phyloP scores from a whole-genome alignment of 176 grass and related monocot species.

The Triticum urartu region DNA sequence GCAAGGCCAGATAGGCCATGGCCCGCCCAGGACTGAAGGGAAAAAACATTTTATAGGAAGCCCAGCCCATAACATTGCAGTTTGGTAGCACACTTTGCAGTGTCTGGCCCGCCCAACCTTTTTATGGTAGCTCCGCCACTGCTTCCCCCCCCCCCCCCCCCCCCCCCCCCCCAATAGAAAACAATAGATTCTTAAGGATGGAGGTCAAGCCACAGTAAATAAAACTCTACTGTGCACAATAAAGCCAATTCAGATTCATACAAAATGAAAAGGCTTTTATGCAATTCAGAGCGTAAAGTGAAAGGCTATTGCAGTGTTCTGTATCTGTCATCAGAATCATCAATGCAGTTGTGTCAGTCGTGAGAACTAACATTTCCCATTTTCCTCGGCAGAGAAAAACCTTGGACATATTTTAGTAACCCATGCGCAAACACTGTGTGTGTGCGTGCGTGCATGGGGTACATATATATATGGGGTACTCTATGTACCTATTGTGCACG shows the following conservation, averaged over 20 bases:
- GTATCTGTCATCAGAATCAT: background rate
- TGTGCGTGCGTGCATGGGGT: too few species aligned
- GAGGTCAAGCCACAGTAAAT: background rate
- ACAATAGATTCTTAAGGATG: background rate
- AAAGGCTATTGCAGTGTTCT: background rate
- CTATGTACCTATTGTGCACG: too few species aligned
- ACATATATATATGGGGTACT: too few species aligned
- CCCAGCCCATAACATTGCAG: too few species aligned
- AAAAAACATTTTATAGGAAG: too few species aligned
- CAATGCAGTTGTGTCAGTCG: background rate
- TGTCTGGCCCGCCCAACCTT: too few species aligned
- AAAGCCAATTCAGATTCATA: constrained; percentile 1
- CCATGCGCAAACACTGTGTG: background rate
- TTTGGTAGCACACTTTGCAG: too few species aligned
- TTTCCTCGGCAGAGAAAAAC: background rate
- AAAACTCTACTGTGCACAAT: constrained; percentile 6
- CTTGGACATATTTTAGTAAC: background rate
- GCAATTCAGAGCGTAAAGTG: background rate
- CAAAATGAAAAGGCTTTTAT: constrained; percentile 12
- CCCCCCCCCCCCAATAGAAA: background rate
- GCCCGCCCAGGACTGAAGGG: too few species aligned
- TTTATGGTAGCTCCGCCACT: too few species aligned
- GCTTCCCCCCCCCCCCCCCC: background rate
- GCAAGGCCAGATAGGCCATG: too few species aligned
- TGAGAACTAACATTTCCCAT: background rate